Conservation (phyloP, 2,329 filamentous ascomycete genomes). For the Teratosphaeria zuluensis region DNA sequence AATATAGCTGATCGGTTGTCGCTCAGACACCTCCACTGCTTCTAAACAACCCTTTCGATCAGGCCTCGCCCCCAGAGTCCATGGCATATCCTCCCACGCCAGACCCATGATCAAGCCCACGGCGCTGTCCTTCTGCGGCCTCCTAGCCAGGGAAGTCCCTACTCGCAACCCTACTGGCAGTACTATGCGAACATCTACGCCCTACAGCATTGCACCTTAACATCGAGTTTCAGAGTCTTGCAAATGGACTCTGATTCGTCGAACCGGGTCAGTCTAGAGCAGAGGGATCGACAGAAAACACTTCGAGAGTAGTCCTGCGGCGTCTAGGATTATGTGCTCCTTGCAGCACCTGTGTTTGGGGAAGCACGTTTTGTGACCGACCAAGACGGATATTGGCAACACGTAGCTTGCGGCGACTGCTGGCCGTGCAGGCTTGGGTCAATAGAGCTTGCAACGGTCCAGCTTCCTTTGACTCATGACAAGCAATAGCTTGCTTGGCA, state of each 20-base stretch:
- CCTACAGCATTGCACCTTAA: no score
- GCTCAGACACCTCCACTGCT: constrained; percentile 60
- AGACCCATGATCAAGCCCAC: constrained; percentile 36
- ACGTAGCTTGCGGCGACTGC: background rate
- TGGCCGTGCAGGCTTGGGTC: background rate
- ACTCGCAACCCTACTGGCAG: background rate
- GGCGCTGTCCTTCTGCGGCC: background rate
- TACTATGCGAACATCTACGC: no score
- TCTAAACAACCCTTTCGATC: constrained; percentile 58
- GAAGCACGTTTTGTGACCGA: background rate
- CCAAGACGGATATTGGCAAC: background rate
- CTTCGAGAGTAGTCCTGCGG: background rate
- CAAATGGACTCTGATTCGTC: background rate
- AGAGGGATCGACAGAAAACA: background rate
- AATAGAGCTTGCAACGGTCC: background rate
- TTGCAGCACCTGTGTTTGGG: background rate
- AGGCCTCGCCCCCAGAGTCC: constrained; percentile 37
- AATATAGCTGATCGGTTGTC: constrained; percentile 18
- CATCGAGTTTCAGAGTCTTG: no score
- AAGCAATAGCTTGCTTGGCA: background rate
- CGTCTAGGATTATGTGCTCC: background rate
- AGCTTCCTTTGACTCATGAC: background rate
- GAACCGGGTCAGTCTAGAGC: background rate
- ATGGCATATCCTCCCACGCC: constrained; percentile 47
- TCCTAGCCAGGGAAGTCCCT: background rate